These are phyloP conservation scores for Lyophyllum semitale DNA, from an alignment of 768 basidiomycete genomes.

Conservation along the genomic window DNA sequence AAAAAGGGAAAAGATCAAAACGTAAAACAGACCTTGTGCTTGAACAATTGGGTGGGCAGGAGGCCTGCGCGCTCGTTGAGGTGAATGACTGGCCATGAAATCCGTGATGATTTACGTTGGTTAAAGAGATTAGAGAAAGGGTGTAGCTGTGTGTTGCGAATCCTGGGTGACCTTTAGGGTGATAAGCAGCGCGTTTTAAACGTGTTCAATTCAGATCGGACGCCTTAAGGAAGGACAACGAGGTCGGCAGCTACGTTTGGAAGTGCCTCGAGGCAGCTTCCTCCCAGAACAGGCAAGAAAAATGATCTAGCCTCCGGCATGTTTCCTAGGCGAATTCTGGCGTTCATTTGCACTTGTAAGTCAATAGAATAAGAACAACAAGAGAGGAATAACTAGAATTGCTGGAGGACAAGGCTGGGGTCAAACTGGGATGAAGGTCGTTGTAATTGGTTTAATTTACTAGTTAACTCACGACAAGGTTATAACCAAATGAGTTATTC, in stretches of 20 bases:
- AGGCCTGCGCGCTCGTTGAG: constrained; percentile 57
- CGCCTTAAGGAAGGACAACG: constrained; percentile 46
- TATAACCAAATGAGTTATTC: too few relatives aligned
- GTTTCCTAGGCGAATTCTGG: constrained; percentile 14
- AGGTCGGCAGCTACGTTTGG: constrained; percentile 61
- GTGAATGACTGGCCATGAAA: constrained; percentile 61
- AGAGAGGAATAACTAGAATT: neutral
- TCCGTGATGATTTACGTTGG: constrained; percentile 16
- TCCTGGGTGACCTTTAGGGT: constrained; percentile 31
- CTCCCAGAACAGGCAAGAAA: constrained; percentile 16
- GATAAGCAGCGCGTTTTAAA: constrained; percentile 62
- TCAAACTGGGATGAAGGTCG: neutral
- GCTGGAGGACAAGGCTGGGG: neutral
- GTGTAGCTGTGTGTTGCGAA: constrained; percentile 24
- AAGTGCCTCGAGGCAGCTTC: constrained; percentile 40
- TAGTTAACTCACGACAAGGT: too few relatives aligned
- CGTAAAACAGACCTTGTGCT: constrained; percentile 45
- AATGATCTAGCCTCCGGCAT: constrained; percentile 19
- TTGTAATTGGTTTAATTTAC: too few relatives aligned
- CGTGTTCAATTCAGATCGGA: constrained; percentile 54
- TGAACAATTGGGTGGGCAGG: constrained; percentile 48
- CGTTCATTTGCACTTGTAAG: constrained; percentile 4
- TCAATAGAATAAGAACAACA: neutral
- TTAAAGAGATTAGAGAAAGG: constrained; percentile 23
- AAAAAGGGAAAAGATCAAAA: constrained; percentile 23